phyloP scores from a whole-genome alignment of 768 basidiomycete genomes.

The Mycena vulgaris region DNA sequence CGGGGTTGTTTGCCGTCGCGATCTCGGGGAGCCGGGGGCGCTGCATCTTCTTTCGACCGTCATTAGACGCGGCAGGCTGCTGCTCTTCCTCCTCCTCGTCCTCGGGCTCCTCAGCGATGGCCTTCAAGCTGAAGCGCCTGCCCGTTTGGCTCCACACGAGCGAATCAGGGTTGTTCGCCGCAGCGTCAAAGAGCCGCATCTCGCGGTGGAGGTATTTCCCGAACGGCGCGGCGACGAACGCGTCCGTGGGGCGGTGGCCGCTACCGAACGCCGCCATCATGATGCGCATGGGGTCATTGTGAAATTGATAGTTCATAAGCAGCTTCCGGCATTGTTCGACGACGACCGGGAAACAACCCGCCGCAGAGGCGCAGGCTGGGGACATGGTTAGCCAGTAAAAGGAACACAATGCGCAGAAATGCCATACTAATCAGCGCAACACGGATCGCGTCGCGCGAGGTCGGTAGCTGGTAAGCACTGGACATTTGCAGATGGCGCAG shows the following conservation, averaged over 20 bases:
- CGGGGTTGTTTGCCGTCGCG: conserved; percentile 81
- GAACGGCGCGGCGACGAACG: conserved; percentile 82
- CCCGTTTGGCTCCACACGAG: conserved; percentile 71
- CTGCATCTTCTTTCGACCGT: conserved; percentile 26
- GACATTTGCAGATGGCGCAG: conserved; percentile 83
- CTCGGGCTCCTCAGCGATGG: conserved; percentile 53
- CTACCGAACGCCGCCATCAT: conserved; percentile 81
- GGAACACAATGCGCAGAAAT: background rate
- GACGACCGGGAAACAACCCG: conserved; percentile 68
- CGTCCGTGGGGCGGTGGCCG: conserved; percentile 78
- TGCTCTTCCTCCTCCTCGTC: conserved; percentile 60
- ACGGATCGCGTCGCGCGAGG: conserved; percentile 79
- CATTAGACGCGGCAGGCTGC: conserved; percentile 40
- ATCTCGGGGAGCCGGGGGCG: conserved; percentile 50
- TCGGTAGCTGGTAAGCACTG: conserved; percentile 76
- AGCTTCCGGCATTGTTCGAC: conserved; percentile 86
- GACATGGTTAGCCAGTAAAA: conserved; percentile 11
- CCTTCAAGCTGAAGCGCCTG: conserved; percentile 62
- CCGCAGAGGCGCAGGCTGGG: conserved; percentile 81
- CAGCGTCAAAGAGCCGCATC: conserved; percentile 76
- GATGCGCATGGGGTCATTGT: conserved; percentile 88
- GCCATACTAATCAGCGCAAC: conserved; percentile 82
- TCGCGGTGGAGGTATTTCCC: conserved; percentile 91
- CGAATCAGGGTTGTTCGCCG: conserved; percentile 72
- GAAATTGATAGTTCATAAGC: conserved; percentile 84